Percentiles rank a stretch among this genome's conserved stretches.
These are phyloP conservation scores for Teunomyces funiuensis DNA, from an alignment of 805 yeast species.

Conservation along the genomic window DNA sequence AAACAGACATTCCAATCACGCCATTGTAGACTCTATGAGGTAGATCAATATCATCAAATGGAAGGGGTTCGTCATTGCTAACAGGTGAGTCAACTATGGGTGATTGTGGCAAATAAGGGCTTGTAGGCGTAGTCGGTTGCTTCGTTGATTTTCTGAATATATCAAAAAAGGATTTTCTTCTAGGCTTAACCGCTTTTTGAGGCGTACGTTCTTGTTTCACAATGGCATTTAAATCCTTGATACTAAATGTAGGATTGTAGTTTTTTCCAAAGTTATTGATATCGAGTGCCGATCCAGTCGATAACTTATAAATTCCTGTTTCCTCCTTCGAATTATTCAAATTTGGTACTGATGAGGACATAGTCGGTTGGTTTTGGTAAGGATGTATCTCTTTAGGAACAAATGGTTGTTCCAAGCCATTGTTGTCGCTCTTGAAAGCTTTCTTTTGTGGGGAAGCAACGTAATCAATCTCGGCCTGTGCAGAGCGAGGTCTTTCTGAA, in stretches of 20 bases:
- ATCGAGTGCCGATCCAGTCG: conserved; percentile 39
- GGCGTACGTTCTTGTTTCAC: conserved; percentile 8
- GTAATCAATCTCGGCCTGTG: conserved; percentile 8
- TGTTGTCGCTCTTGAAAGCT: neutral
- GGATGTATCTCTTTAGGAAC: neutral
- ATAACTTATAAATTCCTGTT: conserved; percentile 11
- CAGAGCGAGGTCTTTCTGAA: conserved; percentile 7
- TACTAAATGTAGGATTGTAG: conserved; percentile 37
- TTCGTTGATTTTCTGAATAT: conserved; percentile 32
- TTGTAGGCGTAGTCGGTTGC: conserved; percentile 8
- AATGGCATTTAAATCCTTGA: conserved; percentile 13
- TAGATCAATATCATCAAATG: conserved; percentile 3
- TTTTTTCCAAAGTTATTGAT: conserved; percentile 39
- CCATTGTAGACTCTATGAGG: conserved; percentile 5
- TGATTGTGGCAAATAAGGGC: conserved; percentile 14
- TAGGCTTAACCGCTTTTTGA: conserved; percentile 10
- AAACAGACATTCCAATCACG: conserved; percentile 1
- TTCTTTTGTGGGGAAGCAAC: neutral
- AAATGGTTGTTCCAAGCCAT: conserved; percentile 1
- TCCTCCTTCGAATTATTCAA: conserved; percentile 8
- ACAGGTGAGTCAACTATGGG: conserved; percentile 9
- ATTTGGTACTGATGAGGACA: conserved; percentile 16
- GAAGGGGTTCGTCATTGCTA: neutral
- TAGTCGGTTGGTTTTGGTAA: neutral
- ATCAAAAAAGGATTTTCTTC: conserved; percentile 34